These are phyloP conservation scores for Alternaria novae-zelandiae DNA, from an alignment of 2,329 filamentous ascomycete species.

Conservation along the genomic window DNA sequence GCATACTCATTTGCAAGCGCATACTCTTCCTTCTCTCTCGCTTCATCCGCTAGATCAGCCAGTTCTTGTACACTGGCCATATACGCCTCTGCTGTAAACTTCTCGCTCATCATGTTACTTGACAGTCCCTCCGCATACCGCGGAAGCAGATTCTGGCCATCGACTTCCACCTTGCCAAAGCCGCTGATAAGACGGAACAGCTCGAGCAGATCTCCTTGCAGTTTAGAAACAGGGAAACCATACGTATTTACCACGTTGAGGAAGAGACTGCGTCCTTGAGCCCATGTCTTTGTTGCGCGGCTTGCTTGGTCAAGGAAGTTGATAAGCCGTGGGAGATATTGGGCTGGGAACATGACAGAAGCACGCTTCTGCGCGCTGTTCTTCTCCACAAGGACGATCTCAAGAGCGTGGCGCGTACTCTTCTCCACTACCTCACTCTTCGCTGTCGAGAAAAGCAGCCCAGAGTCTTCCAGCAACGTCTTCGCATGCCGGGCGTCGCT, in stretches of 20 bases:
- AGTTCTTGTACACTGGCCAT: slow-evolving; percentile 24
- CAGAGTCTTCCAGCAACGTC: slow-evolving; percentile 40
- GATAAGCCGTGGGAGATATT: slow-evolving; percentile 44
- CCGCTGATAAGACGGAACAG: slow-evolving; percentile 35
- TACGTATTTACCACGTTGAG: slow-evolving; percentile 35
- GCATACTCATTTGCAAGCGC: slow-evolving; percentile 28
- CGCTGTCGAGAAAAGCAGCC: slow-evolving; percentile 35
- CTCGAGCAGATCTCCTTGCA: slow-evolving; percentile 45
- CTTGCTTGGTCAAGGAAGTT: slow-evolving; percentile 42
- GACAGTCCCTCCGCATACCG: slow-evolving; percentile 35
- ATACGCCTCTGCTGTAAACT: slow-evolving; percentile 25
- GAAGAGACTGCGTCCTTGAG: slow-evolving; percentile 25
- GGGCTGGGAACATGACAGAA: slow-evolving; percentile 41
- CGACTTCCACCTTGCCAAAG: slow-evolving; percentile 27
- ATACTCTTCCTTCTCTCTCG: slow-evolving; percentile 21
- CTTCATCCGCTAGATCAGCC: slow-evolving; percentile 27
- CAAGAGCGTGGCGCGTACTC: slow-evolving; percentile 31
- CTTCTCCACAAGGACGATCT: slow-evolving; percentile 38
- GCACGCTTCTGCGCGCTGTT: slow-evolving; percentile 35
- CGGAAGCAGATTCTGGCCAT: slow-evolving; percentile 25
- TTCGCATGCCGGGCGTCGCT: slow-evolving; percentile 40
- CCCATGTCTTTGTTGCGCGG: slow-evolving; percentile 28
- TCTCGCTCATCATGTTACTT: slow-evolving; percentile 20
- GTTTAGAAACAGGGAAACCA: slow-evolving; percentile 24
- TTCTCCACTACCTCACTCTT: slow-evolving; percentile 9